Evolutionary conservation across 768 basidiomycete species (phyloP), one percentile per base, ranked within the genome.

Genomic region (Mycena metata): DNA sequence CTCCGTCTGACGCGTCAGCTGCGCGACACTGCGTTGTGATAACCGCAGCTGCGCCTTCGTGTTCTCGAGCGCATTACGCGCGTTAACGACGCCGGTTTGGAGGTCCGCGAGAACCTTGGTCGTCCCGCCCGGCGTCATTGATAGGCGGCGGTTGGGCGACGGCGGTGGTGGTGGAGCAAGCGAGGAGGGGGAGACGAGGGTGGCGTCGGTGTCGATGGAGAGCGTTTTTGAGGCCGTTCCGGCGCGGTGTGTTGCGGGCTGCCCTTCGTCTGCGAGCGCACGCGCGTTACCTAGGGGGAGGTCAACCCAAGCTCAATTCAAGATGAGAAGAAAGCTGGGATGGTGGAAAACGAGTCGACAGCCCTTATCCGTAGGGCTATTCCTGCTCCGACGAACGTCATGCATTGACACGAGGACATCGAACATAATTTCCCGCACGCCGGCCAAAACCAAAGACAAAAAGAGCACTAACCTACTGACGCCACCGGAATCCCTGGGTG

Each of bases 41-140:
- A 95, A 77, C 66, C 95, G 80, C 50, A 96, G 82, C 76, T 96
- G 95, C 21, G 87, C 81, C 75, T 94, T 93, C 13, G 95, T 94
- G 75, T 95, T 94, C 77, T 96, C 95, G 64, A 96, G 82, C 56
- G 93, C 93, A 68, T 89, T 91, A 55, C 90, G 86, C 33, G 93
- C 91, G 70, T 91, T 90, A 47, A 90, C 83, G 9, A 96, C 92
- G 57, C 94, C 95, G 0, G 91, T 86, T 77, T 96, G 95, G 23
- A 96, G 85, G 77, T 95, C 94, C 2, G 93, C 93, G 61, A 96
- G 83, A 26, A 96, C 95, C 75, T 93, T 95, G 17, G 95, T 95
- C 12, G 94, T 96, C 10, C 91, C 92, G 2, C 90, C 91, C 0
- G 92, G 91, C 16, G 90, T 89, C 50, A 93, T 82, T 6, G 92